Base-by-base conservation (phyloP, 2,329 filamentous ascomycete genomes). In the Exophiala bonariae region DNA sequence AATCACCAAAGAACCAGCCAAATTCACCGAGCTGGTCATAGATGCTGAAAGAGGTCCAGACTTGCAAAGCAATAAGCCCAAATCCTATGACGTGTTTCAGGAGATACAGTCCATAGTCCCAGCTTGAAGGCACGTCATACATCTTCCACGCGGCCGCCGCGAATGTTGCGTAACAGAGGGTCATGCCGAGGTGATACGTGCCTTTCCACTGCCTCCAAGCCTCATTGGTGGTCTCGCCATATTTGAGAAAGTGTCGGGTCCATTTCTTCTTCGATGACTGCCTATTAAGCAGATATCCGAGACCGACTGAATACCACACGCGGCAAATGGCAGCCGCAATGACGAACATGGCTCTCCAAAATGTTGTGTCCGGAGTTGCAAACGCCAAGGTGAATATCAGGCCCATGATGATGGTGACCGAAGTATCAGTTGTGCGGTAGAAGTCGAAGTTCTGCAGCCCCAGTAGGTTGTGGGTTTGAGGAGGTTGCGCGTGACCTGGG, bases 141-240 rank as follows among this genome's bases (percentile, higher is more conserved):
- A 96, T 88, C 74, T 97, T 99, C 89, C 89, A 97, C 57, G 88
- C 89, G 2, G 91, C 90, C 14, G 90, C 89, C 50, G 92, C 78
- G 66, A 96, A 96, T 48, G 88, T 92, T 16, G 85, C 79, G 61
- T 96, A 92, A 68, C 87, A 92, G 81, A 96, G 84, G 47, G 83
- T 82, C 80, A 92, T 91, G 69, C 89, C 95, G 57, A 97, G 77
- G 65, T 99, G 89, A 62, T 96, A 96, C 62, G 95, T 82, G 23
- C 87, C 89, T 70, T 96, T 97, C 93, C 93, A 99, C 66, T 99
- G 92, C 47, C 86, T 84, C 93, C 93, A 99, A 3, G 92, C 92
- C 69, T 97, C 93, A 52, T 86, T 85, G 3, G 85, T 85, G 52
- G 81, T 90, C 66, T 97, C 93, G 52, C 93, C 93, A 62, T 86